Conservation (phyloP, 176 grass and related monocot genomes). For the Tillandsia leiboldiana region DNA sequence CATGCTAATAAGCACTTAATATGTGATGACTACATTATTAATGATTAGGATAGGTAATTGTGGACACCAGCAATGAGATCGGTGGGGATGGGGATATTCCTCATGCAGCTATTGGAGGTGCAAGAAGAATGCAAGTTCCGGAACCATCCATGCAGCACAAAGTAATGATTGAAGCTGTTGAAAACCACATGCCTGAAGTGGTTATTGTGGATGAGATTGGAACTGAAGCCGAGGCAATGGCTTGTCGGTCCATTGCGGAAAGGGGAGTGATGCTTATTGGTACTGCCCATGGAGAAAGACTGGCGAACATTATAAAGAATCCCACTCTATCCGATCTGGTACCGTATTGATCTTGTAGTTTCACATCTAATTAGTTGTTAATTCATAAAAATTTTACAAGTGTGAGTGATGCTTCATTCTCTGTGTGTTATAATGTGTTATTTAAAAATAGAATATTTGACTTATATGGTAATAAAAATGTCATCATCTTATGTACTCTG, state of each 20-base stretch:
- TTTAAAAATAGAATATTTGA: no score
- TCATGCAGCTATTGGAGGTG: constrained; percentile 85
- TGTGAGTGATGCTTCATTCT: not conserved
- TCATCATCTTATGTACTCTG: not conserved
- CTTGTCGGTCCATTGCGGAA: constrained; percentile 94
- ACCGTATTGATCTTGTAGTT: constrained; percentile 18
- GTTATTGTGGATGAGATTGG: constrained; percentile 97
- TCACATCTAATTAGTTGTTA: not conserved
- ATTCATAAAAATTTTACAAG: not conserved
- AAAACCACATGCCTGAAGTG: constrained; percentile 99
- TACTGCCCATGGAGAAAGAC: constrained; percentile 78
- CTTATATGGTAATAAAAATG: not conserved
- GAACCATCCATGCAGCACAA: constrained; percentile 87
- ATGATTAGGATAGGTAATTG: constrained; percentile 91
- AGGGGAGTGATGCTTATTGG: constrained; percentile 97
- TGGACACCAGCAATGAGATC: constrained; percentile 97
- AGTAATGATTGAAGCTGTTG: constrained; percentile 97
- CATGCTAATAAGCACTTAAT: not conserved
- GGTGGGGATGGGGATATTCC: constrained; percentile 94
- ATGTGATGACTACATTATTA: constrained; percentile 28
- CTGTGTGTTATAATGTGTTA: no score
- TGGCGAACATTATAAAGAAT: constrained; percentile 94
- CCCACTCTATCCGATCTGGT: constrained; percentile 92
- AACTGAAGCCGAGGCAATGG: constrained; percentile 78
- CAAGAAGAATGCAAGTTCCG: constrained; percentile 98